Base-by-base conservation (phyloP, 2,329 filamentous ascomycete genomes). In the Fusarium succisae region DNA sequence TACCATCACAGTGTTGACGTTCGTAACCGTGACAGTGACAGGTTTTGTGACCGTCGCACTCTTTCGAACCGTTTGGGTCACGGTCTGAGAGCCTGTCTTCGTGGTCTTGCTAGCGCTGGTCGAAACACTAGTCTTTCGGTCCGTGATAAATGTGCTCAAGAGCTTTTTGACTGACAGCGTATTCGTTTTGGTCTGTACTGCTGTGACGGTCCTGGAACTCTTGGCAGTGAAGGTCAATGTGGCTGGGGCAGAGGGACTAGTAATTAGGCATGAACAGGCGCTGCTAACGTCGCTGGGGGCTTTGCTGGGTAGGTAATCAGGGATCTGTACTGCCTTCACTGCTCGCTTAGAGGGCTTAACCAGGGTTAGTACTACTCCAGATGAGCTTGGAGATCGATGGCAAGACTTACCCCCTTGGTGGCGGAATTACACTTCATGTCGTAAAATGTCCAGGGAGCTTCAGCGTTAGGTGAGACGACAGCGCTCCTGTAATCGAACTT, bases 321-420 rank as follows among this genome's bases (percentile, higher is more conserved):
- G 55, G 15, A 64, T 9, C 5, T 28, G 26, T 0, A 12, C 28
- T 2, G 15, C 30, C 12, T n/a, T 45, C 4, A 41, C 24, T 1
- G 43, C 28, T 50, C 61, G 37, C 6, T 61, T 63, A 3, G 6
- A 8, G 12, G 54, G 37, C 61, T 63, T 6, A 6, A 22, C 17
- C 1, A 14, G 1, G n/a, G 9, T 63, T 17, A 63, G 30, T 3
- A 18, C 32, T 9, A 3, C 18, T 37, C 13, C 2, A 5, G 5
- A 17, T 51, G 17, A 4, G 4, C 26, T 5, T 51, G 0, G 3
- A 35, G 12, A 6, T 20, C 11, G 18, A 1, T 1, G 1, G 6
- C 26, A 10, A 15, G 17, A 24, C 55, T 26, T 35, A 24, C 24
- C 6, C 35, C 32, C 14, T 20, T 8, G 15, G 22, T 38, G 24